A percentile compares a stretch with the other conserved stretches of the same genome.
Conservation (phyloP, 306 rosid species). For the Acacia crassicarpa region DNA sequence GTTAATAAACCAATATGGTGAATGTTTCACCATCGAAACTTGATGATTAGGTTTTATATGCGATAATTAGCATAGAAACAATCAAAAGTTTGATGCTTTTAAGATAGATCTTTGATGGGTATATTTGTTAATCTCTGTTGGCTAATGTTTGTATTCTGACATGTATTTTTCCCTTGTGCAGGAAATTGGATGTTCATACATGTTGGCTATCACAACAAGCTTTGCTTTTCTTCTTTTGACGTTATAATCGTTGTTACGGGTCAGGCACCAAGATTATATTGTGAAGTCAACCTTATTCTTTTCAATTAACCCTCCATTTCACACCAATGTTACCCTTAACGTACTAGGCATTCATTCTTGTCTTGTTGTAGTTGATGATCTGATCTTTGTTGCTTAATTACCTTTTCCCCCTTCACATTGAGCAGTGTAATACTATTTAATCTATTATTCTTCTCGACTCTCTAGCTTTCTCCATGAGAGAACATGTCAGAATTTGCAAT, state of each 20-base stretch:
- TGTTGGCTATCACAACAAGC: slow-evolving; percentile 55
- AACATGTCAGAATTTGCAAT: neutral
- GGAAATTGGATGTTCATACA: slow-evolving; percentile 55
- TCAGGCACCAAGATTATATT: neutral
- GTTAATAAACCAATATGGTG: neutral
- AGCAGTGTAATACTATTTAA: slow-evolving; percentile 1
- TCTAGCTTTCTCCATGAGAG: neutral
- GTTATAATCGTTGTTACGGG: slow-evolving; percentile 17
- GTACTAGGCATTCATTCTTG: neutral
- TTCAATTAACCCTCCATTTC: neutral
- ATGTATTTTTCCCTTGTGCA: slow-evolving; percentile 30
- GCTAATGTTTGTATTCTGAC: slow-evolving; percentile 2
- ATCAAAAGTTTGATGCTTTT: neutral
- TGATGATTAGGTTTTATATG: neutral
- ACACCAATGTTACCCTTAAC: neutral
- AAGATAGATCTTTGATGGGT: neutral
- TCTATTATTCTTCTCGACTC: neutral
- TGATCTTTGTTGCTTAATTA: slow-evolving; percentile 17
- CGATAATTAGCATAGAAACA: neutral
- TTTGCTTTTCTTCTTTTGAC: slow-evolving; percentile 50
- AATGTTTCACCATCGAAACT: neutral
- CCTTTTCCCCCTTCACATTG: slow-evolving; percentile 5
- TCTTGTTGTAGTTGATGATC: neutral
- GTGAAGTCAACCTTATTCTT: slow-evolving; percentile 18
- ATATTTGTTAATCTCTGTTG: neutral